These are phyloP conservation scores for Aspergillus homomorphus DNA, from an alignment of 495 filamentous ascomycete genomes.

Conservation along the genomic window DNA sequence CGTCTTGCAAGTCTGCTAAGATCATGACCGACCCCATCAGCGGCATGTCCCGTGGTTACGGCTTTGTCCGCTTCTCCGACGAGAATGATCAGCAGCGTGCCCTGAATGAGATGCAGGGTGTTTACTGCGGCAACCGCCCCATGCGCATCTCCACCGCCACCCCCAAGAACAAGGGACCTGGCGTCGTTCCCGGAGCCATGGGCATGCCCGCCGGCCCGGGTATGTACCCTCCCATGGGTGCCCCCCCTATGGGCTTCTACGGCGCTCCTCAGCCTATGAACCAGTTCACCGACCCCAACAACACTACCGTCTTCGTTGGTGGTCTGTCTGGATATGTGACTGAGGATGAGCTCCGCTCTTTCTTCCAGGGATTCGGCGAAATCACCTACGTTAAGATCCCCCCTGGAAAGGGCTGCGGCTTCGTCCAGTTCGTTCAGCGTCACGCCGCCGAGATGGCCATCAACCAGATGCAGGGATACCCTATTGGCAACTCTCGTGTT, in stretches of 20 bases:
- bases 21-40: constrained; percentile 99
- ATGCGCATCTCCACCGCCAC: constrained; percentile 99
- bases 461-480: constrained; percentile 99
- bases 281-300: constrained; percentile 99
- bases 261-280: constrained; percentile 94
- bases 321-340: constrained; percentile 98
- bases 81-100: constrained; percentile 94
- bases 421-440: constrained; percentile 98
- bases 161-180: constrained; percentile 86
- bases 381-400: constrained; percentile 99
- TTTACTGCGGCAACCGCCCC: constrained; percentile 97
- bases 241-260: constrained; percentile 77
- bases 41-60: constrained; percentile 96
- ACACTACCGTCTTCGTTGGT: constrained; percentile 98
- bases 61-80: constrained; percentile 95
- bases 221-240: constrained; percentile 67
- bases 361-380: constrained; percentile 99
- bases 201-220: constrained; percentile 47
- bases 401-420: constrained; percentile 97
- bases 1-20: constrained; percentile 98
- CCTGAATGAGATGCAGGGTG: constrained; percentile 96
- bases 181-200: constrained; percentile 57
- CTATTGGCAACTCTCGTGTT: constrained; percentile 97
- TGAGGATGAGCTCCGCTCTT: constrained; percentile 97
- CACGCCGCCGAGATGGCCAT: constrained; percentile 99